Evolutionary conservation across 805 yeast genomes (phyloP).

Genomic region (Dipodascus albidus): DNA sequence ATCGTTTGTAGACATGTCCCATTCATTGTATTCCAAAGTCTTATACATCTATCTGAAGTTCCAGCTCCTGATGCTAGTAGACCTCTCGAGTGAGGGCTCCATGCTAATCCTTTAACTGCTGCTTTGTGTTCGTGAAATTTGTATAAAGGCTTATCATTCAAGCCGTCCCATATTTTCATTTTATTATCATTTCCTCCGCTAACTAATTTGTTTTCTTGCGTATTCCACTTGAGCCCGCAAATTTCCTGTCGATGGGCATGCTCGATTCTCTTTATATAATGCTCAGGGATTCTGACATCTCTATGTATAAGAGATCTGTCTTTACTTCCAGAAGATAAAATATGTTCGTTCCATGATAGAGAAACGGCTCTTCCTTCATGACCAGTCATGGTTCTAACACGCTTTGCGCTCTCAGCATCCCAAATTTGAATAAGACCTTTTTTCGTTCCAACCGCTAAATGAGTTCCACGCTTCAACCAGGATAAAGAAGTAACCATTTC

Average conservation of each 20-base stretch:
- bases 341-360: slow-evolving; percentile 88
- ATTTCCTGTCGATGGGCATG: slow-evolving; percentile 82
- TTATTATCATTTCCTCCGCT: slow-evolving; percentile 93
- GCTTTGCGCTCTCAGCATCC: slow-evolving; percentile 76
- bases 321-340: slow-evolving; percentile 76
- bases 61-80: slow-evolving; percentile 94
- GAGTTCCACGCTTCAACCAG: slow-evolving; percentile 94
- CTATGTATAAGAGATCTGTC: slow-evolving; percentile 78
- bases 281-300: slow-evolving; percentile 82
- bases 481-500: slow-evolving; percentile 74
- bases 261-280: slow-evolving; percentile 58
- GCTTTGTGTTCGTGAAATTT: slow-evolving; percentile 78
- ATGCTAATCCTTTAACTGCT: slow-evolving; percentile 91
- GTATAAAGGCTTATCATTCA: slow-evolving; percentile 52
- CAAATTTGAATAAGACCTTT: slow-evolving; percentile 86
- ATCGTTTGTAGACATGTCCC: slow-evolving; percentile 64
- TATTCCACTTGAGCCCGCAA: slow-evolving; percentile 92
- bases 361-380: slow-evolving; percentile 79
- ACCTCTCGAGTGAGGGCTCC: slow-evolving; percentile 97
- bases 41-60: slow-evolving; percentile 80
- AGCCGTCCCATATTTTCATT: slow-evolving; percentile 79
- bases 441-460: slow-evolving; percentile 83
- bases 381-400: slow-evolving; percentile 90
- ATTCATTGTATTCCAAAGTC: slow-evolving; percentile 83
- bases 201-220: slow-evolving; percentile 81